phyloP scores from a whole-genome alignment of 371 early-diverging fungal species.

The Dichotomocladium elegans region DNA sequence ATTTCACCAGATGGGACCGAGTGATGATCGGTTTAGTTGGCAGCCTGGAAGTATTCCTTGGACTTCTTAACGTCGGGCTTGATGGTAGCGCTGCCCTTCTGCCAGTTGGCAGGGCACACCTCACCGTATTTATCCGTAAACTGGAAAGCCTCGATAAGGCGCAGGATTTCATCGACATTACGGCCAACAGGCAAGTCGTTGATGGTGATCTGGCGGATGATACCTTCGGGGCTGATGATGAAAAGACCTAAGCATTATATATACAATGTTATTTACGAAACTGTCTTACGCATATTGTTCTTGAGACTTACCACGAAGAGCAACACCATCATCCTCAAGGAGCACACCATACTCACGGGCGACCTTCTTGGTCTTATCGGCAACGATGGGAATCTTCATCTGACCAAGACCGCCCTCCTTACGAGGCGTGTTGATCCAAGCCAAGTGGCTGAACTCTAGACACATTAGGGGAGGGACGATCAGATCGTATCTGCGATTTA shows the following conservation, averaged over 20 bases:
- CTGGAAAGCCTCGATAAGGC: conserved; percentile 77
- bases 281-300: background rate
- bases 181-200: conserved; percentile 78
- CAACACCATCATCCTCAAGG: conserved; percentile 56
- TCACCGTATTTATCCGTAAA: conserved; percentile 67
- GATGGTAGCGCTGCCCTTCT: conserved; percentile 57
- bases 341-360: conserved; percentile 68
- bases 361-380: conserved; percentile 71
- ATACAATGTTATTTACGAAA: background rate
- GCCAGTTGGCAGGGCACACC: conserved; percentile 88
- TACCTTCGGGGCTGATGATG: conserved; percentile 72
- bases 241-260: conserved; percentile 37
- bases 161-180: conserved; percentile 65
- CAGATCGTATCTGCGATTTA: background rate
- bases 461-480: conserved; percentile 1
- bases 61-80: conserved; percentile 66
- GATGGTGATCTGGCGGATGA: conserved; percentile 49
- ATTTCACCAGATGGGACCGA: too few species aligned
- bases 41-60: conserved; percentile 72
- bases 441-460: conserved; percentile 42
- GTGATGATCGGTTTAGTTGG: too few species aligned
- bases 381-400: conserved; percentile 65
- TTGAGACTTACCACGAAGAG: conserved; percentile 30
- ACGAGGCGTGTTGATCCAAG: conserved; percentile 67
- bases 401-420: conserved; percentile 78